Evolutionary conservation across 805 yeast genomes (phyloP).

Genomic region (Saccharomycopsis sp.): DNA sequence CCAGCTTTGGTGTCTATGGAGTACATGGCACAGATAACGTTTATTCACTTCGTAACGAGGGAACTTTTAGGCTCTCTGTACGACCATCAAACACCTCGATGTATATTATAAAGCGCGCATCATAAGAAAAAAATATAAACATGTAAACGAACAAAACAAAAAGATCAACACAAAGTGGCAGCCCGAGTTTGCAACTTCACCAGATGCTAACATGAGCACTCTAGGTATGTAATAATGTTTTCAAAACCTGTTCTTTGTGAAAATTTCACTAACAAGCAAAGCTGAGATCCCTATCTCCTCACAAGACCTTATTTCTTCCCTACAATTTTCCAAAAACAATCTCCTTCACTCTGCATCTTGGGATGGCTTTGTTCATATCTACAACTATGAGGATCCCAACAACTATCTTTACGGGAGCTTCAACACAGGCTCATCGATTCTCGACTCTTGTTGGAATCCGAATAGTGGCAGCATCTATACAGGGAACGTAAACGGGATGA

Average conservation of each 20-base stretch:
- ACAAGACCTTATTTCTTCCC: slow-evolving; percentile 15
- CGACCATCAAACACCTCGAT: too few species aligned
- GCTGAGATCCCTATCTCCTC: slow-evolving; percentile 8
- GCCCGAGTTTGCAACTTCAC: background rate
- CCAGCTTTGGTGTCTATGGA: too few species aligned
- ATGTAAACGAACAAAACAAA: background rate
- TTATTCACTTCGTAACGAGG: too few species aligned
- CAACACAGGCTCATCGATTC: slow-evolving; percentile 11
- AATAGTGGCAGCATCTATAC: slow-evolving; percentile 9
- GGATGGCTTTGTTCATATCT: slow-evolving; percentile 14
- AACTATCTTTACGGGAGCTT: background rate
- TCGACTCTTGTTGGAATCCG: slow-evolving; percentile 17
- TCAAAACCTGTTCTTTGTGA: background rate
- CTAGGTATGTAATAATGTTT: slow-evolving; percentile 2
- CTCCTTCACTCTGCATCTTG: slow-evolving; percentile 9
- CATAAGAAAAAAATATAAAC: background rate
- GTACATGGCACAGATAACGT: too few species aligned
- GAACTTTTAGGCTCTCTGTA: too few species aligned
- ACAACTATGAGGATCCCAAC: background rate
- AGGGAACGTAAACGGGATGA: slow-evolving; percentile 18
- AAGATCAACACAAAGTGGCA: background rate
- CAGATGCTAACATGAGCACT: background rate
- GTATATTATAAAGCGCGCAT: too few species aligned
- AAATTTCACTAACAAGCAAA: slow-evolving; percentile 1
- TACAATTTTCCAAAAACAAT: slow-evolving; percentile 6